Evolutionary conservation across 2,329 filamentous ascomycete genomes (phyloP), one percentile per base, ranked within the genome.

Genomic region (Aspergillus proliferans): DNA sequence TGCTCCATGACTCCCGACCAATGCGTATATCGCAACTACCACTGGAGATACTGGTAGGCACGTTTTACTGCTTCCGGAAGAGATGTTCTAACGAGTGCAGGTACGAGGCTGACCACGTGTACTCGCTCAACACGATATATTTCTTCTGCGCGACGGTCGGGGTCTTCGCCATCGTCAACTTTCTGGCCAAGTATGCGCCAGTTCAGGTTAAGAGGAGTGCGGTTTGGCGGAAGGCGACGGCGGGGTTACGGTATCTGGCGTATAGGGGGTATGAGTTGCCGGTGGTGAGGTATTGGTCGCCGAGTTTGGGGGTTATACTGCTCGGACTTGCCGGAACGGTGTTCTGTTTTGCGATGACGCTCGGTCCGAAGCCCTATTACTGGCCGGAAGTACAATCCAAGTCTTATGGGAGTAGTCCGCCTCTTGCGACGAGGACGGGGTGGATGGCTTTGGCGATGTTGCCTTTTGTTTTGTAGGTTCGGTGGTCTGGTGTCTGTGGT

Each of bases 81-180:
- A 6, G 3, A 12, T 21, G 18, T 18, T 6, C 19, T 53, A 22
- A 51, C 38, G 15, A 22, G 38, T 15, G 6, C 45, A 78, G 76
- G 76, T 80, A 79, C 53, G 62, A 78, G 48, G 74, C 78, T 19
- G 80, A 82, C 55, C 72, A 76, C 52, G 71, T 75, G 33, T 82
- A 76, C 53, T 76, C 73, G 0, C 60, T 81, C 3, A 71, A 71
- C 6, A 80, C 78, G 0, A 63, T 80, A 3, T 78, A 76, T 41
- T 77, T 82, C 53, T 75, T 81, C 60, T 66, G 77, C 54, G 67
- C 68, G 0, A 61, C 65, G n/a, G 75, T 81, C 47, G 66, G 70
- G 1, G 49, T 80, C 10, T 81, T 78, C 52, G 61, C 71, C 21
- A 59, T 80, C 15, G 62, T 64, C 3, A 62, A 71, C 43, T 56